phyloP scores from a whole-genome alignment of 2,329 filamentous ascomycete genomes.

The Fusarium sp. region DNA sequence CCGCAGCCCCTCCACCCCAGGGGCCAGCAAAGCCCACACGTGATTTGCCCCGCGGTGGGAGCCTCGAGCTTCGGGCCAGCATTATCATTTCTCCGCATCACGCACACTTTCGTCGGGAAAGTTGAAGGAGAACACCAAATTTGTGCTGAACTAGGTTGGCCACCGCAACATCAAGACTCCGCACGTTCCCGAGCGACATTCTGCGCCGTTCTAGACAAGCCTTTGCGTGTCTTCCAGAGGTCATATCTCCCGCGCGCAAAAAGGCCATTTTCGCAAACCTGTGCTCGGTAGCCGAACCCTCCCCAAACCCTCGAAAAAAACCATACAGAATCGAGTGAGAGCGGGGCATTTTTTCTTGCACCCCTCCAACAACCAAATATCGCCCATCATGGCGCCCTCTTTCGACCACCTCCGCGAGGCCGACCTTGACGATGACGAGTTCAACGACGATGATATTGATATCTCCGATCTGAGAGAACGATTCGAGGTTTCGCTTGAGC shows the following conservation, averaged over 20 bases:
- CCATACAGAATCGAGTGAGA: conserved; percentile 38
- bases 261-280: conserved; percentile 25
- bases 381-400: conserved; percentile 81
- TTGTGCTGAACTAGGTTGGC: conserved; percentile 45
- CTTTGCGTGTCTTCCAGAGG: conserved; percentile 33
- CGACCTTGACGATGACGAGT: conserved; percentile 84
- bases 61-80: conserved; percentile 43
- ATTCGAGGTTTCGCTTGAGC: conserved; percentile 94
- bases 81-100: conserved; percentile 52
- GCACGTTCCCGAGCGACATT: conserved; percentile 40
- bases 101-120: conserved; percentile 51
- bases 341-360: conserved; percentile 51
- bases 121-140: conserved; percentile 51
- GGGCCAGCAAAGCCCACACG: conserved; percentile 42
- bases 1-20: conserved; percentile 41
- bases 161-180: conserved; percentile 42
- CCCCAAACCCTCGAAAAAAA: conserved; percentile 30
- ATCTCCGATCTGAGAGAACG: conserved; percentile 93
- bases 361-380: conserved; percentile 46
- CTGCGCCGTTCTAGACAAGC: conserved; percentile 34
- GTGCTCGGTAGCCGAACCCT: conserved; percentile 30
- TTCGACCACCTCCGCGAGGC: conserved; percentile 94
- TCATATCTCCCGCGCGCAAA: conserved; percentile 35
- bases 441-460: conserved; percentile 93
- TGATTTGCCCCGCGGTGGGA: conserved; percentile 53